Evolutionary conservation across 208 protist species (phyloP).

Genomic region (Trypanosoma cruzi): DNA sequence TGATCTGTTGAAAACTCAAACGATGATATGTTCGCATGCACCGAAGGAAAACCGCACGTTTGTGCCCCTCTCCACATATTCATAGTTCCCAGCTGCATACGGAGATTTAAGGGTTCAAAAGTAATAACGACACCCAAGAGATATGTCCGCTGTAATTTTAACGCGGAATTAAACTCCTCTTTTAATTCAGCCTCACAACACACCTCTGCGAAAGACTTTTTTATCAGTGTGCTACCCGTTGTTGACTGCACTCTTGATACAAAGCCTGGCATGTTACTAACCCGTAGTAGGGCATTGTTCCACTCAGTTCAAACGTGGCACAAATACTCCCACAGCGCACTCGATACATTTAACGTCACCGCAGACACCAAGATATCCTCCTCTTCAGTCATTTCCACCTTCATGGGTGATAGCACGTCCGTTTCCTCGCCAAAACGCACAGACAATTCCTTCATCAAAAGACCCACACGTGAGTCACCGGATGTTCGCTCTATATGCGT

Average conservation of each 20-base stretch:
- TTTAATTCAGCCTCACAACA: not conserved
- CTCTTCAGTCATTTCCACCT: slow-evolving; percentile 21
- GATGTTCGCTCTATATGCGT: slow-evolving; percentile 7
- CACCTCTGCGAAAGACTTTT: not conserved
- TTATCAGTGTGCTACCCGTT: not conserved
- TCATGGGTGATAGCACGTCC: slow-evolving; percentile 22
- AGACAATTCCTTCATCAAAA: slow-evolving; percentile 34
- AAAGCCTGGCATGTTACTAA: not conserved
- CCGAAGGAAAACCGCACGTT: not conserved
- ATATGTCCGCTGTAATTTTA: slow-evolving; percentile 1
- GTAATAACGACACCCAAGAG: not conserved
- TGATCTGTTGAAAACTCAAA: slow-evolving; percentile 13
- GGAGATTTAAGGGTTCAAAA: slow-evolving; percentile 17
- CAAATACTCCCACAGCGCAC: slow-evolving; percentile 24
- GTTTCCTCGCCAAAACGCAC: slow-evolving; percentile 23
- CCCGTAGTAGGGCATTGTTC: not conserved
- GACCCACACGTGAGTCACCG: slow-evolving; percentile 8
- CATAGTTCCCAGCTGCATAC: slow-evolving; percentile 4
- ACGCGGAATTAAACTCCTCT: not conserved
- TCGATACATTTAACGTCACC: slow-evolving; percentile 14
- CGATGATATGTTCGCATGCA: slow-evolving; percentile 1
- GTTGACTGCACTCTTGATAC: not conserved
- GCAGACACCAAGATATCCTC: slow-evolving; percentile 20
- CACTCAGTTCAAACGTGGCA: not conserved
- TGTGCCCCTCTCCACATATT: not conserved